Evolutionary conservation across 306 rosid species (phyloP).

Genomic region (Cicer pinnatifidum): DNA sequence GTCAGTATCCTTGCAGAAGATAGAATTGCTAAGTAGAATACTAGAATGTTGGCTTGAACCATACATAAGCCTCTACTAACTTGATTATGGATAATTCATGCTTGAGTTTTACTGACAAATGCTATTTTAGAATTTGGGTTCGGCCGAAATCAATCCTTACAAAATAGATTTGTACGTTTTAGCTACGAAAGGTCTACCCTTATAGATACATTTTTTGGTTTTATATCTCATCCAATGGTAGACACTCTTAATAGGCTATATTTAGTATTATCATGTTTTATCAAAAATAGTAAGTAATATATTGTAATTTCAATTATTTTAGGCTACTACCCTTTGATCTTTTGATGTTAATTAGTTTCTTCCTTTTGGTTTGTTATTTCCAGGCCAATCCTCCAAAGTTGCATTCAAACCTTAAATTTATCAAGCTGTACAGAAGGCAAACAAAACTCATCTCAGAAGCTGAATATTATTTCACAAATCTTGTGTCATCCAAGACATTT

Average conservation of each 20-base stretch:
- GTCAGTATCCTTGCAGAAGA: too few relatives aligned
- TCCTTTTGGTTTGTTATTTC: slow-evolving; percentile 18
- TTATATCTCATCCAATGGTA: too few relatives aligned
- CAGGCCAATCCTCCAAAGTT: slow-evolving; percentile 81
- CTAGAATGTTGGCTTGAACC: background rate
- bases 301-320: slow-evolving; percentile 19
- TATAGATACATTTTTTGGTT: too few relatives aligned
- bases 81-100: background rate
- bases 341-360: slow-evolving; percentile 17
- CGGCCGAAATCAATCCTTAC: too few relatives aligned
- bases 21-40: background rate
- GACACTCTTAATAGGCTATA: too few relatives aligned
- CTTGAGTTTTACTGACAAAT: background rate
- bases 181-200: too few relatives aligned
- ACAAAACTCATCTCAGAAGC: slow-evolving; percentile 72
- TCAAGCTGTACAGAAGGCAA: slow-evolving; percentile 68
- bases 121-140: too few relatives aligned
- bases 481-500: slow-evolving; percentile 65
- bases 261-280: background rate
- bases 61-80: background rate
- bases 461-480: slow-evolving; percentile 75
- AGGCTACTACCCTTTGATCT: background rate
- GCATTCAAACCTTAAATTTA: slow-evolving; percentile 75
- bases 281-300: background rate
- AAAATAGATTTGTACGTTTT: too few relatives aligned